Conservation (phyloP, 2,329 filamentous ascomycete species). For the Purpureocillium lavendulum region DNA sequence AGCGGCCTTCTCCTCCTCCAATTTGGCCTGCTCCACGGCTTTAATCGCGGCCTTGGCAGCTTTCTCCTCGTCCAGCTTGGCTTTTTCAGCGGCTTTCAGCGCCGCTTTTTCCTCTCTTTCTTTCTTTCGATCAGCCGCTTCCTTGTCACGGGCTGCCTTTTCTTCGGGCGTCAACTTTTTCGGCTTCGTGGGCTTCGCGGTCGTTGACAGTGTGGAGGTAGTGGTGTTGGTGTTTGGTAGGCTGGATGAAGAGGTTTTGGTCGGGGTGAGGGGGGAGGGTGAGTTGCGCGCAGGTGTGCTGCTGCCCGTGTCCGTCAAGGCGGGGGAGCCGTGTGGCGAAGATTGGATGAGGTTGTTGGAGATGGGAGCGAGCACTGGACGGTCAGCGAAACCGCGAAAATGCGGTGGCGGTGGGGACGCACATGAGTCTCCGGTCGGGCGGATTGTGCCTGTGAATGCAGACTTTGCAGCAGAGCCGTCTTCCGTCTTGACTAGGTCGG, state of each 20-base stretch:
- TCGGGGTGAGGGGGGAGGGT: slow-evolving; percentile 24
- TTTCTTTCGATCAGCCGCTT: slow-evolving; percentile 24
- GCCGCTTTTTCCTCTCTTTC: slow-evolving; percentile 29
- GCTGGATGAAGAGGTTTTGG: slow-evolving; percentile 11
- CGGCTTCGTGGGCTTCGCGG: slow-evolving; percentile 24
- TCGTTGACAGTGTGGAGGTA: slow-evolving; percentile 4
- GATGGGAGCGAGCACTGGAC: slow-evolving; percentile 14
- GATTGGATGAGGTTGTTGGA: slow-evolving; percentile 16
- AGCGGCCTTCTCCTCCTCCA: slow-evolving; percentile 29
- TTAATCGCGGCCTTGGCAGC: slow-evolving; percentile 24
- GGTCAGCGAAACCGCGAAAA: slow-evolving; percentile 7
- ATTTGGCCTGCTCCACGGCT: slow-evolving; percentile 28
- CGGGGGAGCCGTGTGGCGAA: slow-evolving; percentile 19
- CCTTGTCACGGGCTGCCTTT: slow-evolving; percentile 20
- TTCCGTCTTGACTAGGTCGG: slow-evolving; percentile 19
- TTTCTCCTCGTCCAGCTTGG: slow-evolving; percentile 30
- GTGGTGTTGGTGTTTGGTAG: slow-evolving; percentile 6
- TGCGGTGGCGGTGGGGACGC: not conserved
- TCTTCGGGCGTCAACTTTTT: slow-evolving; percentile 30
- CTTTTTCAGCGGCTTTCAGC: slow-evolving; percentile 26
- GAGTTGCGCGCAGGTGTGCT: slow-evolving; percentile 29
- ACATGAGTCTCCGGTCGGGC: slow-evolving; percentile 15
- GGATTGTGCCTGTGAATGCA: slow-evolving; percentile 7
- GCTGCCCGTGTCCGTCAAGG: slow-evolving; percentile 33
- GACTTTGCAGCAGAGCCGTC: slow-evolving; percentile 11